Evolutionary conservation across 805 yeast species (phyloP), one percentile per base, ranked within the genome.

Genomic region (Wickerhamomyces alni): DNA sequence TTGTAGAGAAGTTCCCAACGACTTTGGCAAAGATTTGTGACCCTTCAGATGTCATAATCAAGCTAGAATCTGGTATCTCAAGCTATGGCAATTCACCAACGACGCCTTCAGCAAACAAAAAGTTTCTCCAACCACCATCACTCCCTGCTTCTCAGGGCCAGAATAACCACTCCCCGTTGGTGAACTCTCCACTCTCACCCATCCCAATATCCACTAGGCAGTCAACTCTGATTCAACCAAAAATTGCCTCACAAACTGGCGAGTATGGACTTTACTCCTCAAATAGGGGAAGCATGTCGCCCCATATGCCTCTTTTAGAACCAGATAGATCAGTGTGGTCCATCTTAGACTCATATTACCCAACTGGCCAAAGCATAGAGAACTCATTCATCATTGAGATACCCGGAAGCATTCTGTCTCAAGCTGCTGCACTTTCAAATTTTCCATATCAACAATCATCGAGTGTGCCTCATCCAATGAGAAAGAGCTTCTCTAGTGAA

Each of bases 1-100:
- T 89, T 1, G 59, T 80, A 28, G 63, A 63, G 33, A 84, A 81
- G 50, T 83, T 74, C 57, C 84, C 94, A 39, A 77, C 82, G 43
- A 72, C 86, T 3, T 54, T 82, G 40, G 84, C 79, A 4, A 57
- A 74, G 44, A 56, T 65, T 34, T 73, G 70, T 53, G 87, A 87
- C 63, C 80, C 94, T 8, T 77, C 95, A 10, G 87, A 85, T 55
- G 42, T 82, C 46, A 40, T 66, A 15, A 56, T 78, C 43, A 49
- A 43, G 18, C 37, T 52, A 10, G 53, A 55, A 24, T 24, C 42
- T 2, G 16, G 33, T 11, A 39, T 48, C 1, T 43, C 51, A 10
- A 38, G 30, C 25, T 37, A 32, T 4, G 35, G 30, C 17, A 36
- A 39, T 17, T 41, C 45, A 4, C 49, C 47, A 8, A 38, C 43